Evolutionary conservation across 164 flowering plant species (phyloP).

Genomic region (Stephania japonica): DNA sequence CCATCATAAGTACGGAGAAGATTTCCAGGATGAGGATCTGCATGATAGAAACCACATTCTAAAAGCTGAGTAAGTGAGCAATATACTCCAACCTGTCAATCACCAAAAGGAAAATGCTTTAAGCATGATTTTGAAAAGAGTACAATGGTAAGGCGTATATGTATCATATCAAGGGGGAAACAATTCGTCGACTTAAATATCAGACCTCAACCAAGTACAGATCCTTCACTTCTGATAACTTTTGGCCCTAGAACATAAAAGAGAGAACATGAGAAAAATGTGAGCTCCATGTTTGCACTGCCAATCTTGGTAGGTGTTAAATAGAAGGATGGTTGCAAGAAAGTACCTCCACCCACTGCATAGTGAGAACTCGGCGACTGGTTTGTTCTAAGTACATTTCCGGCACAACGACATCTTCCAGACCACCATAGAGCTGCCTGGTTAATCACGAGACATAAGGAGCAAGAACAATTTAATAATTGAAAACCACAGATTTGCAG

Average conservation of each 20-base stretch:
- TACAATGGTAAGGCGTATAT: background rate
- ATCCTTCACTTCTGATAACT: slow-evolving; percentile 78
- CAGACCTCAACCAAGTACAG: slow-evolving; percentile 84
- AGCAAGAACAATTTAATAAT: background rate
- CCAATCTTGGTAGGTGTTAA: background rate
- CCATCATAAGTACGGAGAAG: slow-evolving; percentile 88
- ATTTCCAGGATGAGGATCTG: slow-evolving; percentile 99
- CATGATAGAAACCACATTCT: slow-evolving; percentile 95
- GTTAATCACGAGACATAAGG: slow-evolving; percentile 11
- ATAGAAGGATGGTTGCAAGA: slow-evolving; percentile 3
- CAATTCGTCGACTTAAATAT: background rate
- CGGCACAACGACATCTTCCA: slow-evolving; percentile 84
- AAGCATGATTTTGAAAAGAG: background rate
- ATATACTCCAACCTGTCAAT: slow-evolving; percentile 81
- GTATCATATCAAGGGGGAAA: background rate
- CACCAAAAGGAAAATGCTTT: slow-evolving; percentile 12
- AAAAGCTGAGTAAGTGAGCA: slow-evolving; percentile 95
- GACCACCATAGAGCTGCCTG: slow-evolving; percentile 77
- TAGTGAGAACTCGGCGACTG: slow-evolving; percentile 68
- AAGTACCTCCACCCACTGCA: slow-evolving; percentile 96
- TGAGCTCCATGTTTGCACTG: background rate
- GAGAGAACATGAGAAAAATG: slow-evolving; percentile 12
- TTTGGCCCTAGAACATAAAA: slow-evolving; percentile 53
- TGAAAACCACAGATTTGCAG: background rate
- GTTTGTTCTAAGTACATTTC: slow-evolving; percentile 62